phyloP scores from a whole-genome alignment of 2,329 filamentous ascomycete species.

The Penicillium sp. region DNA sequence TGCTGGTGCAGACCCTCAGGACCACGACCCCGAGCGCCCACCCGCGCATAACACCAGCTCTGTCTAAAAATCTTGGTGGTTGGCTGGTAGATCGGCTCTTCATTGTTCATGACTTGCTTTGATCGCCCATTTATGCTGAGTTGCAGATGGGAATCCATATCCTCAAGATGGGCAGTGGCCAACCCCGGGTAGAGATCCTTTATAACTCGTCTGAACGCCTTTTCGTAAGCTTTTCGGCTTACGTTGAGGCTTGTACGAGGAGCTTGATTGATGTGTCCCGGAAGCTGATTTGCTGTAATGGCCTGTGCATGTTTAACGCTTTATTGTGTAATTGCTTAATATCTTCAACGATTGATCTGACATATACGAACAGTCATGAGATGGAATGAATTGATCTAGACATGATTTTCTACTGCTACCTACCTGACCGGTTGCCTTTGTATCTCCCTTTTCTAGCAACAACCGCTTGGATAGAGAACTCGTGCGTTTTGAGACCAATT shows the following conservation, averaged over 20 bases:
- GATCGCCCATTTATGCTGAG: neutral
- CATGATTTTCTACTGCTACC: neutral
- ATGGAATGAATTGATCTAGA: neutral
- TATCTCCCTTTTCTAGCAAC: too few relatives aligned
- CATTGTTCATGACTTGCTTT: neutral
- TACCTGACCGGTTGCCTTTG: too few relatives aligned
- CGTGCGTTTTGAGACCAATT: too few relatives aligned
- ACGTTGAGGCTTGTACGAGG: neutral
- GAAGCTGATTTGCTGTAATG: neutral
- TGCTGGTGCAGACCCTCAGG: conserved; percentile 17
- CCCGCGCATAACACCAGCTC: conserved; percentile 17
- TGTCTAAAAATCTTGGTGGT: conserved; percentile 5
- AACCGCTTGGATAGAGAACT: too few relatives aligned
- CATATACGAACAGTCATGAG: conserved; percentile 1
- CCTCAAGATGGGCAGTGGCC: neutral
- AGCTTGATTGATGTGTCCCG: neutral
- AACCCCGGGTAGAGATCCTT: neutral
- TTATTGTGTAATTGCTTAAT: conserved; percentile 5
- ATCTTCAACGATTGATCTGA: conserved; percentile 1
- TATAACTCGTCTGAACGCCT: neutral
- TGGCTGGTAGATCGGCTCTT: neutral
- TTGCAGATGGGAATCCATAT: neutral
- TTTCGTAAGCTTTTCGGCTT: neutral
- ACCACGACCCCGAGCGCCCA: conserved; percentile 18
- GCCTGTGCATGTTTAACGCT: neutral